Evolutionary conservation across 768 basidiomycete species (phyloP), one percentile per base, ranked within the genome.

Genomic region (Tephrocybe sp.): DNA sequence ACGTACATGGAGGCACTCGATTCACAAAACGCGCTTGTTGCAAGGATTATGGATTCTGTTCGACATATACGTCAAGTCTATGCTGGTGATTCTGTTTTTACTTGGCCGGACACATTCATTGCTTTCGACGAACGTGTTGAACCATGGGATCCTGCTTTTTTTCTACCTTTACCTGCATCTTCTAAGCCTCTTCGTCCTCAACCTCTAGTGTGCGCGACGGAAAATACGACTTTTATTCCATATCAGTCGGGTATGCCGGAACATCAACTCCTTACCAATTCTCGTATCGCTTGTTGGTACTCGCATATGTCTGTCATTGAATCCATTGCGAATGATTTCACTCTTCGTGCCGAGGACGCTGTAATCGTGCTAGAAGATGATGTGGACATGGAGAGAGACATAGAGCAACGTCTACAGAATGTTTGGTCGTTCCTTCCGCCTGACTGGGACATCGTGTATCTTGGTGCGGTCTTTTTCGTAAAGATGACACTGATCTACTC

Each of bases 291-390:
- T 10, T 89, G 85, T 65, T 89, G 85, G 85, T 69, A 82, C 58
- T 88, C 87, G 1, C 87, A 89, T 62, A 53, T 82, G 10, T 72
- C 68, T 26, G 71, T 76, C 32, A 76, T 89, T 26, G 75, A 70
- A 17, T 66, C 53, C 3, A 71, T 85, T 36, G 67, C 65, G 39
- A 68, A 71, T 51, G 46, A 59, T 38, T 31, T 51, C 4, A 33
- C 61, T 49, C 41, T 52, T 23, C 39, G 61, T 13, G 45, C 42
- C 3, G 58, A 69, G 49, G 71, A 71, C 9, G 69, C 77, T 2
- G 70, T 73, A 0, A 50, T 89, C 8, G 72, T 90, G n/a, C 69
- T 89, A 6, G 89, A 90, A 65, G 89, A 90, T 60, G 89, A 91
- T 55, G 69, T 91, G 9, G 85, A 91, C 61, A 83, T 89, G 79